phyloP scores from a whole-genome alignment of 2,329 filamentous ascomycete genomes.

The Allantophomopsis cytisporea region DNA sequence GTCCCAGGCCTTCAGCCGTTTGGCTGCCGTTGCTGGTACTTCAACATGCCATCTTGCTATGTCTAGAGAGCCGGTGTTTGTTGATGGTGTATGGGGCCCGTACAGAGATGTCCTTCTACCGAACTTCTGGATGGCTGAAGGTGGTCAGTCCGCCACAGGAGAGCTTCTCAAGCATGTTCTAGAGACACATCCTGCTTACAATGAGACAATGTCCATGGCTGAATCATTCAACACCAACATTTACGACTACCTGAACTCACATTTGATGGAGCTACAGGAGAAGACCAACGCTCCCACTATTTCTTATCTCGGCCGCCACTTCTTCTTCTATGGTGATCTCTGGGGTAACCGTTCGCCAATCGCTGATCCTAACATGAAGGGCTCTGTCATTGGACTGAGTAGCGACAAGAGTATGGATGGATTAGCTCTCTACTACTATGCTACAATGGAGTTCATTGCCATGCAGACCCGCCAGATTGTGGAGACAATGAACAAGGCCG shows the following conservation, averaged over 20 bases:
- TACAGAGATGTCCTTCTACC: conserved; percentile 91
- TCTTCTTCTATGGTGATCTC: conserved; percentile 97
- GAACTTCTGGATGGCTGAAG: conserved; percentile 92
- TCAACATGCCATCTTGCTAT: conserved; percentile 96
- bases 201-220: conserved; percentile 65
- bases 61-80: conserved; percentile 86
- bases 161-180: conserved; percentile 90
- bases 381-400: conserved; percentile 74
- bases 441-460: conserved; percentile 95
- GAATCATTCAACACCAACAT: conserved; percentile 78
- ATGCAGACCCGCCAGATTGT: conserved; percentile 94
- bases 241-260: conserved; percentile 88
- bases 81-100: conserved; percentile 91
- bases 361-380: conserved; percentile 86
- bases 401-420: conserved; percentile 79
- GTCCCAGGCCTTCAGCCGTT: conserved; percentile 81
- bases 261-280: conserved; percentile 64
- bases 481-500: conserved; percentile 81
- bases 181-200: conserved; percentile 86
- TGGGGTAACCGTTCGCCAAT: conserved; percentile 95
- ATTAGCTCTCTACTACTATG: conserved; percentile 86
- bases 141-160: conserved; percentile 90
- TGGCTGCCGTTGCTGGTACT: conserved; percentile 90
- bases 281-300: conserved; percentile 60
- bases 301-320: conserved; percentile 77